Base-by-base conservation (phyloP, 768 basidiomycete species). In the Strobilomyces dryophilus region DNA sequence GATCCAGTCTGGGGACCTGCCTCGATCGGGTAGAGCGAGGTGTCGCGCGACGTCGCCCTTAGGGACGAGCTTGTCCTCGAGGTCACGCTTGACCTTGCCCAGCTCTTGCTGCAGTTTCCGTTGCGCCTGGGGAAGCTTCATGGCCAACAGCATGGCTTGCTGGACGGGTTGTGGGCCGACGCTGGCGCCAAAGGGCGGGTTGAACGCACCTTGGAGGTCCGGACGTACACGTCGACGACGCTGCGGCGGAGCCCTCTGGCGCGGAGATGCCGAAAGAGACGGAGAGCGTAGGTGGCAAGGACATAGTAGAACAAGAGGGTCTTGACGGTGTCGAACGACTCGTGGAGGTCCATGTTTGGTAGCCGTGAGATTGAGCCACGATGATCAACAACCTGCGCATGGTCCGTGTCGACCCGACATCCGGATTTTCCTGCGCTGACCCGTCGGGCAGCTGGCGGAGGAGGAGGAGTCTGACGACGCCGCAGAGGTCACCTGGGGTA, bases 401-500 rank as follows among this genome's bases (percentile, higher is more conserved):
- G 29, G 29, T 29, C 29, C 9, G 29, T 3, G 29, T 29, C 9
- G 29, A n/a, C 29, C 29, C 6, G 29, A 29, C 29, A 29, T 29
- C 29, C 9, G 29, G 29, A 29, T 6, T 9, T 29, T 29, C 29
- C 9, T 29, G 29, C 4, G 9, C 29, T 29, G 9, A 29, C 29
- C 1, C 7, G 29, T 29, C 9, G 9, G 29, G 5, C 34, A 49
- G 89, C 73, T 92, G 60, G 79, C 83, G 61, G 82, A 83, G 52
- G 82, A 83, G 52, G 82, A 92, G 52, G 91, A 92, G 70, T 78
- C 72, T 47, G 85, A 88, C 46, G 85, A 89, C 54, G 76, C 78
- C 17, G 79, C 81, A 20, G 88, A 92, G 66, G 90, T 93, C 45
- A 89, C 88, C 34, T 92, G 89, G 90, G 90, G 90, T 89, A 55